A percentile compares a stretch with the other conserved stretches of the same genome.
Evolutionary conservation across 257 asterid species (phyloP).

Genomic region (Sherardia arvensis): DNA sequence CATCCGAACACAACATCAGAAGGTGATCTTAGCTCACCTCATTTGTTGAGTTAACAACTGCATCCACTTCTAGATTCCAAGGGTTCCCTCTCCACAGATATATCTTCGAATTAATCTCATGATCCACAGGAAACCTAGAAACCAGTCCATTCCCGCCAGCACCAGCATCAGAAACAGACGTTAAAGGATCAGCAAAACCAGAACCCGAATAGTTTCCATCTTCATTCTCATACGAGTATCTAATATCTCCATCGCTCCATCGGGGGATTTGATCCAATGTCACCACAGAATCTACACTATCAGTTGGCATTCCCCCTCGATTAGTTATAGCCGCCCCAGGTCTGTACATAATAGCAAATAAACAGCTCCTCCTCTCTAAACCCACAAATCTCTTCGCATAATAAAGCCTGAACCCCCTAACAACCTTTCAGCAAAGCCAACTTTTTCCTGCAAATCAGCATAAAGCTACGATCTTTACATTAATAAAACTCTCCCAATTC

Average conservation of each 20-base stretch:
- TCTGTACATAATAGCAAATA: conserved; percentile 36
- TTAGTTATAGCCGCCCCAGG: conserved; percentile 49
- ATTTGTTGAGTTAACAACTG: conserved; percentile 81
- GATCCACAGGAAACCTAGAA: conserved; percentile 75
- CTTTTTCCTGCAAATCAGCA: conserved; percentile 2
- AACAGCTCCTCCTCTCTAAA: conserved; percentile 8
- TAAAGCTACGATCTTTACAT: background rate
- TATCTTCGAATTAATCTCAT: conserved; percentile 65
- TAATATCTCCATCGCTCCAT: conserved; percentile 69
- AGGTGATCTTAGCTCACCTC: conserved; percentile 48
- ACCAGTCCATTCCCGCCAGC: conserved; percentile 49
- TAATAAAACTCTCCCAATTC: background rate
- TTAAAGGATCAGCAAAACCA: conserved; percentile 66
- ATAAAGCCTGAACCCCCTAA: background rate
- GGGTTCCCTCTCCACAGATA: conserved; percentile 95
- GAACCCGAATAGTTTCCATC: conserved; percentile 45
- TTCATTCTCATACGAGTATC: conserved; percentile 61
- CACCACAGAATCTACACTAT: conserved; percentile 66
- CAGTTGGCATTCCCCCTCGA: conserved; percentile 68
- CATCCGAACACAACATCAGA: background rate
- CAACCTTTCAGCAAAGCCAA: background rate
- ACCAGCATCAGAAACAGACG: conserved; percentile 58
- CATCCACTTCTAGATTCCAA: conserved; percentile 97
- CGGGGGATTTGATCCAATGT: conserved; percentile 72
- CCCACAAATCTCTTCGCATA: background rate